These are phyloP conservation scores for Monosporascus sp. DNA, from an alignment of 2,329 filamentous ascomycete genomes.

Conservation along the genomic window DNA sequence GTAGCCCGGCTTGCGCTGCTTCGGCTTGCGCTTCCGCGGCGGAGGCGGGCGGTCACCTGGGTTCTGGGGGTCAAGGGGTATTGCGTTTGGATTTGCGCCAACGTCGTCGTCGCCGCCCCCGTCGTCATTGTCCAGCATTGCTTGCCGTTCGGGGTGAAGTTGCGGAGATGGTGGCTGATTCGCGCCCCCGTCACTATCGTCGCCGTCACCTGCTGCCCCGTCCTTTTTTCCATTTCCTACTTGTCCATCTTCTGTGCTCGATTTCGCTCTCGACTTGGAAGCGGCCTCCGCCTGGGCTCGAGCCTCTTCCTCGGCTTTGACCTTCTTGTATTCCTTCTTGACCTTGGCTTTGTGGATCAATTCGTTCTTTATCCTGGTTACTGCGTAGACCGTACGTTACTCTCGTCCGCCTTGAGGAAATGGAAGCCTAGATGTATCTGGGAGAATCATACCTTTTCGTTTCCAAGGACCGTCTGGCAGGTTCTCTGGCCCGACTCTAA, in stretches of 20 bases:
- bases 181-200: not conserved
- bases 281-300: constrained; percentile 8
- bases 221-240: constrained; percentile 16
- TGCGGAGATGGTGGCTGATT: constrained; percentile 13
- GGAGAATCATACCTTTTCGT: constrained; percentile 55
- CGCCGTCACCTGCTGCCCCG: constrained; percentile 3
- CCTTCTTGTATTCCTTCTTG: constrained; percentile 86
- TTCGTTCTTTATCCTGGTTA: constrained; percentile 82
- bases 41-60: constrained; percentile 10
- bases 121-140: constrained; percentile 30
- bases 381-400: constrained; percentile 36
- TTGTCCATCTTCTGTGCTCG: constrained; percentile 4
- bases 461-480: constrained; percentile 84
- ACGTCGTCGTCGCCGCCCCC: not conserved
- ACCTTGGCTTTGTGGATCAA: constrained; percentile 90
- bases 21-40: constrained; percentile 23
- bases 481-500: constrained; percentile 83
- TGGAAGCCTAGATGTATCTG: no score
- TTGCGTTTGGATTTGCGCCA: not conserved
- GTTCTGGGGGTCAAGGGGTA: constrained; percentile 3
- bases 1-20: constrained; percentile 49
- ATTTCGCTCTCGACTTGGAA: constrained; percentile 8
- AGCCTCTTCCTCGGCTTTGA: constrained; percentile 55
- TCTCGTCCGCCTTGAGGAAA: not conserved
- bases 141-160: constrained; percentile 38